Base-by-base conservation (phyloP, 2,329 filamentous ascomycete genomes). In the Aspergillus felis region DNA sequence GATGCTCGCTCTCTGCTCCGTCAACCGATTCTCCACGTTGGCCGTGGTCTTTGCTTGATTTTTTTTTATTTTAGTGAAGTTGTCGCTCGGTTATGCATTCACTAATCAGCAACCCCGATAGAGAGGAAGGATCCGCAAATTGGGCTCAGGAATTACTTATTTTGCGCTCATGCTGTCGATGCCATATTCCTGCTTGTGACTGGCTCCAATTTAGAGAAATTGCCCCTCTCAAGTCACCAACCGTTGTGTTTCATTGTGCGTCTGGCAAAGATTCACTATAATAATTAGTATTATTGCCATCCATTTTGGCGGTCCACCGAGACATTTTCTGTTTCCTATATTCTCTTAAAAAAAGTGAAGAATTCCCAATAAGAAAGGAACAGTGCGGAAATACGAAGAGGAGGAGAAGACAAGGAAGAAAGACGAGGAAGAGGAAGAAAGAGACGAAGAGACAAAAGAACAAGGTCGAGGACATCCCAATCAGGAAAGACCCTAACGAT, bases 111-210 rank as follows among this genome's bases (percentile, higher is more conserved):
- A 56, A 17, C 27, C 56, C 24, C 24, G n/a, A 50, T 41, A 48
- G 47, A 42, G 32, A 59, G 56, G 47, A 59, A 59, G 62, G 62
- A 61, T 64, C 64, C 64, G 61, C 62, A 59, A 58, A 59, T 56
- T 35, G 17, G 24, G 29, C 57, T 52, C 51, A 55, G 46, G 44
- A 63, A 64, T 63, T 65, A 51, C 64, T 60, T 60, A 59, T 64
- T 66, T 65, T 54, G 61, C 58, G 24, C 55, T 60, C 60, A 54
- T 67, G 62, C 62, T 55, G 59, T 58, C 51, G 57, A 60, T 64
- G 61, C 58, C 61, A 57, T 59, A 62, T 56, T 56, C 55, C 59
- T 54, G 51, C 53, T 60, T 56, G 57, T 61, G 46, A 56, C 59
- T 63, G 59, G 58, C 57, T 56, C 61, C 51, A 52, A 50, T 61